Base-by-base conservation (phyloP, 148 eudicot species). In the Fallopia convolvulus region DNA sequence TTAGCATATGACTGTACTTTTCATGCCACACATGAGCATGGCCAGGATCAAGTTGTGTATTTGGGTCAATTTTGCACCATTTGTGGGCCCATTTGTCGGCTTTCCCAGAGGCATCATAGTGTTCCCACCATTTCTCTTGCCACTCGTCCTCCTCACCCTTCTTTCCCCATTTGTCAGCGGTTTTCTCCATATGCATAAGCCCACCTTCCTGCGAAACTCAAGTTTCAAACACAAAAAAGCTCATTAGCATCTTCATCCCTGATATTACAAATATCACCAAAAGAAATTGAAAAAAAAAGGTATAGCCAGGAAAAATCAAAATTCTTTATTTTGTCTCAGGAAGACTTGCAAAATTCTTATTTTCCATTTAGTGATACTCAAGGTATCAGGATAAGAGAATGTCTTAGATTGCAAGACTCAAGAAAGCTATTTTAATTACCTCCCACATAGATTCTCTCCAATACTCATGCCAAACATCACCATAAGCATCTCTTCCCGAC, bases 1-100 rank as follows among this genome's bases (percentile, higher is more conserved):
- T 8, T 72, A 40, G 74, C 2, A 32, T 72, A 26, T 68, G 68
- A 21, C 0, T 32, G 30, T 89, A 94, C 98, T 94, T 88, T 82
- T 94, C 98, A 76, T 94, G 93, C 98, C 98, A 94, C 78, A 89
- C 88, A 80, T 94, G 98, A 82, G 97, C 98, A 81, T 94, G 98
- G 47, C 98, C 98, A 79, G 82, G 90, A 8, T 94, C 94, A 36
- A 94, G 84, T 55, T 79, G 84, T 53, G 97, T 89, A 86, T 74
- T 74, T 39, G 93, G 97, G 81, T 94, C 91, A 71, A 92, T 90
- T 81, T 90, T 94, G 84, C 98, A 94, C 90, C 90, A 92, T 81
- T 94, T 93, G 81, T 93, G 89, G 32, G 98, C 98, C 94, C 97
- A 90, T 83, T 93, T 94, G n/a, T 94, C 98, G 33, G 97, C 89